Conservation (phyloP, 768 basidiomycete genomes). For the Serendipita sp. region DNA sequence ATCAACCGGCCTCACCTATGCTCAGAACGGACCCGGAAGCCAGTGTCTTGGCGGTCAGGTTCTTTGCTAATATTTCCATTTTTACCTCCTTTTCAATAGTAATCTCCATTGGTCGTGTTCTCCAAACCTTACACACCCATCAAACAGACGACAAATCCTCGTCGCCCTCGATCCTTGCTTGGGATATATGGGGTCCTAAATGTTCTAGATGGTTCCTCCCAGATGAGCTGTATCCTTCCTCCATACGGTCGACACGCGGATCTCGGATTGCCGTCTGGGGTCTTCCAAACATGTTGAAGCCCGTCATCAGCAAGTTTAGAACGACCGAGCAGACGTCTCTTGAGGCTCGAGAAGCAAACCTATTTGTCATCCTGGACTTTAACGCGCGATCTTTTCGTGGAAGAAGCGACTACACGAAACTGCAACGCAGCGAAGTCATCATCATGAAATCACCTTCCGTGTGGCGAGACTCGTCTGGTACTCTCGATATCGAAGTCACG, state of each 20-base stretch:
- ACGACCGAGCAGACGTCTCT: too few species aligned
- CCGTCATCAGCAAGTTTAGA: too few species aligned
- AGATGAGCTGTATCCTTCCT: not conserved
- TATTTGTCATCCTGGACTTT: not conserved
- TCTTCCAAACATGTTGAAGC: not conserved
- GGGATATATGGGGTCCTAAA: not conserved
- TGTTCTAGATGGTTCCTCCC: not conserved
- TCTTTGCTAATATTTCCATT: too few species aligned
- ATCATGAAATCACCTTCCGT: not conserved
- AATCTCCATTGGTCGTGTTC: not conserved
- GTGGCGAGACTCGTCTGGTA: not conserved
- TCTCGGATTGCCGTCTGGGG: not conserved
- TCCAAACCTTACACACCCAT: not conserved
- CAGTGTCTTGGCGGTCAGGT: too few species aligned
- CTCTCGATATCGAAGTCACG: not conserved
- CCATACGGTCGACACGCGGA: not conserved
- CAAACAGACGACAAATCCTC: too few species aligned
- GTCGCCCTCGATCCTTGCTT: not conserved
- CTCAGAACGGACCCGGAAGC: not conserved
- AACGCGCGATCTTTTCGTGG: not conserved
- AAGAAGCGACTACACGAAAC: not conserved
- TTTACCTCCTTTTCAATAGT: not conserved
- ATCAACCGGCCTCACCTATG: not conserved
- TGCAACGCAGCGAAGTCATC: not conserved
- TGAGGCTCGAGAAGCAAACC: too few species aligned